Evolutionary conservation across 176 grass and related monocot genomes (phyloP).

Genomic region (Saccharum officinarum): DNA sequence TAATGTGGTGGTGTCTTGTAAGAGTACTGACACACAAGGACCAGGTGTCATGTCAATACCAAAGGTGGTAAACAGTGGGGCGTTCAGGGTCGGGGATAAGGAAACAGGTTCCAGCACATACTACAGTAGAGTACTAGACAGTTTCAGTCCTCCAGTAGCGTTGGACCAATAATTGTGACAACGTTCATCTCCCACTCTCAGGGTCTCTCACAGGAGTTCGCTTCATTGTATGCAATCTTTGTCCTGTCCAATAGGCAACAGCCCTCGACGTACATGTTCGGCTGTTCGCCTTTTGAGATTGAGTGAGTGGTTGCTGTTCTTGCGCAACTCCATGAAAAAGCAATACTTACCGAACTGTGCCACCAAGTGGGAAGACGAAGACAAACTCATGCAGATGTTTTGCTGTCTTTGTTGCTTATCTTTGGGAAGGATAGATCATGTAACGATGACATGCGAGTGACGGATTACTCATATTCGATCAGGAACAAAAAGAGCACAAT

Average conservation of each 20-base stretch:
- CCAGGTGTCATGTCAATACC: background rate
- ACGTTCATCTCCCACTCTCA: background rate
- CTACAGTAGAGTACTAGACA: too few relatives aligned
- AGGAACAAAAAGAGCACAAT: conserved; percentile 28
- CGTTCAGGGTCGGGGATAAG: background rate
- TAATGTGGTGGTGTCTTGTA: background rate
- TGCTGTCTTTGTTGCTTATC: background rate
- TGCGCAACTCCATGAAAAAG: background rate
- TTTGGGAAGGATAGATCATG: background rate
- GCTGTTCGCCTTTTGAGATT: background rate
- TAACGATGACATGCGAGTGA: background rate
- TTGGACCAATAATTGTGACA: background rate
- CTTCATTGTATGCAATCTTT: too few relatives aligned
- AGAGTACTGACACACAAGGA: background rate
- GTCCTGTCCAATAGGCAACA: too few relatives aligned
- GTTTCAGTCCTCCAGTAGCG: background rate
- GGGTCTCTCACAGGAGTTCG: too few relatives aligned
- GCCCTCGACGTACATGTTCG: too few relatives aligned
- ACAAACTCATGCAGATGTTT: background rate
- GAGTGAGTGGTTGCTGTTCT: background rate
- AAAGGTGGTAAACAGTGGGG: background rate
- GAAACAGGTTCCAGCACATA: background rate
- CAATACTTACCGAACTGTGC: background rate
- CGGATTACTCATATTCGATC: conserved; percentile 8
- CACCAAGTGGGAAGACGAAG: conserved; percentile 29